These are phyloP conservation scores for Ceriops tagal DNA, from an alignment of 345 rosid genomes.

Conservation along the genomic window DNA sequence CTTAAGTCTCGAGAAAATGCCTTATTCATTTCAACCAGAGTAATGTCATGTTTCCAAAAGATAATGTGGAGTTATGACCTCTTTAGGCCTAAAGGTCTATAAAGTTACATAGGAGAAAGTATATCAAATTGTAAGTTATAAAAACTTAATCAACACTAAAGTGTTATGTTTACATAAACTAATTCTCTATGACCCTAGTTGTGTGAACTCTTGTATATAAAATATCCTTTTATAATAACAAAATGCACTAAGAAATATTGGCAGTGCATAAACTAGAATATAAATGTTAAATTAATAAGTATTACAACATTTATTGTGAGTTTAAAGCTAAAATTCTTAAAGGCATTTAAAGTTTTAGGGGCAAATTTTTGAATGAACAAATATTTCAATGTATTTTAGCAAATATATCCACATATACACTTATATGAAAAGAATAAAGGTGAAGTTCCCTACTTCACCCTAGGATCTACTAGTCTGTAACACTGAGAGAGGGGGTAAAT, in stretches of 20 bases:
- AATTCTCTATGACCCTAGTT: constrained; percentile 93
- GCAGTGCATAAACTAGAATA: neutral
- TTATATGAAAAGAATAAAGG: neutral
- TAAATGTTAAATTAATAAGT: neutral
- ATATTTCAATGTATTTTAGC: neutral
- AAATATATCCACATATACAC: neutral
- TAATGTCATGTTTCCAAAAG: neutral
- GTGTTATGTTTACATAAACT: constrained; percentile 69
- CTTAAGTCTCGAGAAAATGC: too few relatives aligned
- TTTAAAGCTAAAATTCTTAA: neutral
- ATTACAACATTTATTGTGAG: neutral
- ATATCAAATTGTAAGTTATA: neutral
- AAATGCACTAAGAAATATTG: constrained; percentile 5
- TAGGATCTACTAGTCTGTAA: too few relatives aligned
- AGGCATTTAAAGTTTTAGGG: neutral
- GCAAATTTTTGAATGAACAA: too few relatives aligned
- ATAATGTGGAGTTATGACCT: neutral
- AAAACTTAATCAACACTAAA: neutral
- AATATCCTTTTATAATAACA: constrained; percentile 68
- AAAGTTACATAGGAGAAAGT: neutral
- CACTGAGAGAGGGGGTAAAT: too few relatives aligned
- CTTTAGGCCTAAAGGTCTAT: too few relatives aligned
- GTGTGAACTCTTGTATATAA: constrained; percentile 97
- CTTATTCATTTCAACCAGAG: too few relatives aligned
- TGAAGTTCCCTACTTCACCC: too few relatives aligned